Evolutionary conservation across 176 grass and related monocot genomes (phyloP), one percentile per base, ranked within the genome.

Genomic region (Stipa capillata): DNA sequence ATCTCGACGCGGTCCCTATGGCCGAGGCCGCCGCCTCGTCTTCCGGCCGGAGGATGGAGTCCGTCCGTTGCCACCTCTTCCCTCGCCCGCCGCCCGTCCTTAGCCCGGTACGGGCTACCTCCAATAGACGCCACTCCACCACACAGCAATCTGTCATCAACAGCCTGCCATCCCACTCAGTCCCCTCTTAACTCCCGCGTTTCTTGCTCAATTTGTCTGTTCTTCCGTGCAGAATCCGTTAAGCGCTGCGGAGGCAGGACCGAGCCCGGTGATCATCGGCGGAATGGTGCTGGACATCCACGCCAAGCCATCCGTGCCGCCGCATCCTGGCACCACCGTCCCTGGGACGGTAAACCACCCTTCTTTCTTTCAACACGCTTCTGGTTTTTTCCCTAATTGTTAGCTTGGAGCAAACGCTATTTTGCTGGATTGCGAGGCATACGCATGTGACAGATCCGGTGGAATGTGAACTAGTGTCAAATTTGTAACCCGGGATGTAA

Each of bases 201-300:
- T n/a, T 21, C 28, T 55, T 40, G 12, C 6, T 54, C 71, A 35
- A 73, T 32, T 64, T 37, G 29, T 33, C 2, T 16, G 7, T 4
- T 20, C 4, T 50, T 54, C 1, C 11, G 9, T 17, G 39, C 88
- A 90, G 88, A 80, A 72, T 50, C 79, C 71, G 2, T 34, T 73
- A 31, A 45, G 79, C 65, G 57, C 69, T 15, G 3, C 0, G 20
- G 69, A 28, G 9, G 20, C 67, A n/a, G 88, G 71, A 17, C 37
- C 65, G 9, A 68, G 56, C 28, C 85, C 88, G 54, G 88, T 94
- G 44, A 76, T 94, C 60, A 88, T 94, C 2, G 88, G 91, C 23
- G 91, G 91, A 53, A 94, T 90, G 91, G 88, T 94, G 60, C 55
- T 90, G 79, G 88, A 90, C 77, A 84, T 94, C 69, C 91, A 90